A percentile compares a stretch with the other conserved stretches of the same genome.
phyloP scores from a whole-genome alignment of 345 rosid species.

The Orychophragmus violaceus region DNA sequence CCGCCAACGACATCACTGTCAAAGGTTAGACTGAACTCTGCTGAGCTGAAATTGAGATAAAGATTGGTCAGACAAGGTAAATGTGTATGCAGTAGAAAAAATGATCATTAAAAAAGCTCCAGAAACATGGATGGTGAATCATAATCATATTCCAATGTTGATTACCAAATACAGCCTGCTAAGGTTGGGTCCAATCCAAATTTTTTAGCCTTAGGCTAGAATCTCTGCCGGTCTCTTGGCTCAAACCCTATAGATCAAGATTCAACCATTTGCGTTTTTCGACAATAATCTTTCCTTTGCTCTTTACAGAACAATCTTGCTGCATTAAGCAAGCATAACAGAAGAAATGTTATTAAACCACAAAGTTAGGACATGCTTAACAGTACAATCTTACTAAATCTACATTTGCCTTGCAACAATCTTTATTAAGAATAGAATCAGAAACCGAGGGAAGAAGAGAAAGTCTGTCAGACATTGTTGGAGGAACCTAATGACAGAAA shows the following conservation, averaged over 20 bases:
- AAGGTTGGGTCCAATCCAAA: conserved; percentile 27
- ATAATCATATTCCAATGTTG: neutral
- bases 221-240: conserved; percentile 23
- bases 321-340: conserved; percentile 16
- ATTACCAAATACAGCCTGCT: conserved; percentile 34
- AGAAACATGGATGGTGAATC: neutral
- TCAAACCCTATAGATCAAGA: conserved; percentile 36
- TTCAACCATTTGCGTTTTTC: conserved; percentile 26
- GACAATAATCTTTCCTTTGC: conserved; percentile 15
- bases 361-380: neutral
- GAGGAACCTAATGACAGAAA: conserved; percentile 39
- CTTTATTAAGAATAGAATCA: too few species aligned
- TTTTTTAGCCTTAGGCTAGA: conserved; percentile 15
- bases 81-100: neutral
- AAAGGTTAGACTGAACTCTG: conserved; percentile 30
- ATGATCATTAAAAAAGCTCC: neutral
- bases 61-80: conserved; percentile 4
- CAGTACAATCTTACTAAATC: neutral
- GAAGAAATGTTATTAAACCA: neutral
- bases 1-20: conserved; percentile 33
- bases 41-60: conserved; percentile 30
- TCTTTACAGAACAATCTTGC: too few species aligned
- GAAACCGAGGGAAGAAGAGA: too few species aligned
- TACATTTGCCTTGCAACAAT: conserved; percentile 16
- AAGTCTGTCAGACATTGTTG: too few species aligned